Base-by-base conservation (phyloP, 2,329 filamentous ascomycete species). In the Neoarthrinium moseri region DNA sequence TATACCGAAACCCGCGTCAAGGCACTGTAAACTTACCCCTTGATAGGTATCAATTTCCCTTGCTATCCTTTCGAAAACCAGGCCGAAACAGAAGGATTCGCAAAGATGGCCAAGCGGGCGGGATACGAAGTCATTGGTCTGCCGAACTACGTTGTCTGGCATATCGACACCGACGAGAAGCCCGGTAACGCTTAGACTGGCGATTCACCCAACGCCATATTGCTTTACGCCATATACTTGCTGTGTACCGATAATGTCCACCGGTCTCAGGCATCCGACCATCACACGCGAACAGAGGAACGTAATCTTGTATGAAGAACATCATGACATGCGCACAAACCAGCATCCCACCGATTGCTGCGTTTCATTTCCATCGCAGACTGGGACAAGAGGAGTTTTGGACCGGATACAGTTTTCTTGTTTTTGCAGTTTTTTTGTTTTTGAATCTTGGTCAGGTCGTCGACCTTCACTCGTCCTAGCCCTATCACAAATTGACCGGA, bases 141-240 rank as follows among this genome's bases (percentile, higher is more conserved):
- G 46, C 94, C 92, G 33, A 99, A 99, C 67, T 99, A 99, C 65
- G 86, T 99, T 41, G 92, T 99, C 48, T 99, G 94, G 94, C 94
- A 99, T 65, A 89, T 96, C 60, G 94, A 99, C 67, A 99, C 94
- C 3, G 83, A 91, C 46, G 94, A 99, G 74, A 96, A 96, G 77
- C 81, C 83, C 26, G 90, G 91, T 26, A 97, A 48, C 27, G 41
- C 38, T 17, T 42, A 47, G 13, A 40, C 21, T 26, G 24, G 18
- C 18, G 23, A 12, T 40, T 18, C 27, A 30, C 24, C 50, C 46
- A 51, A 50, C 50, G 47, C 51, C 48, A 51, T 52, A 52, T 48
- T 51, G 47, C 52, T 47, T 55, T 44, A 52, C 50, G 51, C 45
- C 48, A 53, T 54, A 56, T 53, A 52, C 49, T 51, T 56, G 56